These are phyloP conservation scores for Tylopilus plumbeoviolaceoides DNA, from an alignment of 768 basidiomycete species.

Conservation along the genomic window DNA sequence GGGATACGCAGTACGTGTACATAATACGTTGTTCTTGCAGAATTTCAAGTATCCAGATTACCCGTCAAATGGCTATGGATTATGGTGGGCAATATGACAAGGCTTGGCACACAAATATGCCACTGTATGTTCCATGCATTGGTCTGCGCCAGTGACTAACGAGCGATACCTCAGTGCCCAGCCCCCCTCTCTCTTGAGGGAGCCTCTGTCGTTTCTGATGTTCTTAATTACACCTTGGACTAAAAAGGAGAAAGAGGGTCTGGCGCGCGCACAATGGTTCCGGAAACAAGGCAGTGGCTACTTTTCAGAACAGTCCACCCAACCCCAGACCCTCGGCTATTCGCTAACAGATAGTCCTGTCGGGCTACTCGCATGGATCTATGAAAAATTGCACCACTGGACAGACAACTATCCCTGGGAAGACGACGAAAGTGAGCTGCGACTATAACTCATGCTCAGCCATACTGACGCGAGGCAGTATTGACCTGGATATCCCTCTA, in stretches of 20 bases:
- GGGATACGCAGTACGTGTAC: slow-evolving; percentile 34
- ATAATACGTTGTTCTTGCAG: neutral
- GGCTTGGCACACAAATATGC: slow-evolving; percentile 51
- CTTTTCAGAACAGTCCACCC: slow-evolving; percentile 31
- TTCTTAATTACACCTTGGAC: slow-evolving; percentile 26
- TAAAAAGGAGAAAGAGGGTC: slow-evolving; percentile 21
- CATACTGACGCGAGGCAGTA: too few relatives aligned
- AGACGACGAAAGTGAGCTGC: slow-evolving; percentile 44
- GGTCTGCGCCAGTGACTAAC: too few relatives aligned
- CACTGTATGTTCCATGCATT: slow-evolving; percentile 31
- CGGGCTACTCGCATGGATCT: slow-evolving; percentile 49
- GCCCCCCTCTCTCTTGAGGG: slow-evolving; percentile 26
- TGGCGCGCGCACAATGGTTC: slow-evolving; percentile 19
- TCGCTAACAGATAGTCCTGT: slow-evolving; percentile 52
- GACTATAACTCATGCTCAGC: too few relatives aligned
- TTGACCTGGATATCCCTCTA: too few relatives aligned
- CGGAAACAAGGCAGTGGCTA: slow-evolving; percentile 28
- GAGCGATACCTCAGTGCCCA: slow-evolving; percentile 11
- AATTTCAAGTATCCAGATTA: slow-evolving; percentile 27
- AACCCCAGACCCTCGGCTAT: slow-evolving; percentile 52
- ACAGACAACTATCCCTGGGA: slow-evolving; percentile 52
- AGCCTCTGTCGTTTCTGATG: slow-evolving; percentile 26
- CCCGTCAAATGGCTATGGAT: slow-evolving; percentile 22
- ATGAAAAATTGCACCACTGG: slow-evolving; percentile 45
- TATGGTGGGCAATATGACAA: slow-evolving; percentile 43